phyloP scores from a whole-genome alignment of 2,329 filamentous ascomycete species.

The Sporothrix euskadiensis region DNA sequence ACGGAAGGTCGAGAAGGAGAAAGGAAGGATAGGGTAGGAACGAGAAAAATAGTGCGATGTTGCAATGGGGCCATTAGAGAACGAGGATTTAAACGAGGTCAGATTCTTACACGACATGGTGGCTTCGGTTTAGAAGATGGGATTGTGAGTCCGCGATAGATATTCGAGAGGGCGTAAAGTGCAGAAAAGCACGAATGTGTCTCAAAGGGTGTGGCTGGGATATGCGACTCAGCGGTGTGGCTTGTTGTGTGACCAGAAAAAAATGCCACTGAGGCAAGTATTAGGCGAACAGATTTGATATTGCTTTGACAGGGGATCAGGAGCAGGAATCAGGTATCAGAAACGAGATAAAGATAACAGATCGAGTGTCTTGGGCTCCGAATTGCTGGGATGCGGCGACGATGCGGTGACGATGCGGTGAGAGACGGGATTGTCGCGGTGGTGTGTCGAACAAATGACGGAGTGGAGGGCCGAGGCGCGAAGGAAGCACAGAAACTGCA shows the following conservation, averaged over 20 bases:
- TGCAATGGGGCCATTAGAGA: not conserved
- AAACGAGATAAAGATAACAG: not conserved
- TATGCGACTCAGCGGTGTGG: not conserved
- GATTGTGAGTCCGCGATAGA: not conserved
- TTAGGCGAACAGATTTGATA: not conserved
- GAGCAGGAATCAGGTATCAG: not conserved
- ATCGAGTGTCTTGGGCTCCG: not conserved
- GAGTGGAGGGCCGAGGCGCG: not conserved
- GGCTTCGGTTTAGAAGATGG: conserved; percentile 9
- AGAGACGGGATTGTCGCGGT: not conserved
- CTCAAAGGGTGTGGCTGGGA: not conserved
- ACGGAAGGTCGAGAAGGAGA: conserved; percentile 8
- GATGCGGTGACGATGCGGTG: conserved; percentile 19
- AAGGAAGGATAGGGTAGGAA: not conserved
- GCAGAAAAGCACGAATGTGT: not conserved
- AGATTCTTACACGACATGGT: conserved; percentile 25
- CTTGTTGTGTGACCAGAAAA: not conserved
- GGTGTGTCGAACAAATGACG: not conserved
- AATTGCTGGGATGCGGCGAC: conserved; percentile 8
- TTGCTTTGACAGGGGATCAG: not conserved
- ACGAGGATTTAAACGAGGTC: not conserved
- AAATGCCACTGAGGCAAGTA: not conserved
- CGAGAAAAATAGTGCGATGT: conserved; percentile 14
- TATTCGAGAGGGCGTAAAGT: not conserved
- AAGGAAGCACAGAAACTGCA: not conserved